Evolutionary conservation across 2,329 filamentous ascomycete species (phyloP).

Genomic region (Lasiodiplodia citricola): DNA sequence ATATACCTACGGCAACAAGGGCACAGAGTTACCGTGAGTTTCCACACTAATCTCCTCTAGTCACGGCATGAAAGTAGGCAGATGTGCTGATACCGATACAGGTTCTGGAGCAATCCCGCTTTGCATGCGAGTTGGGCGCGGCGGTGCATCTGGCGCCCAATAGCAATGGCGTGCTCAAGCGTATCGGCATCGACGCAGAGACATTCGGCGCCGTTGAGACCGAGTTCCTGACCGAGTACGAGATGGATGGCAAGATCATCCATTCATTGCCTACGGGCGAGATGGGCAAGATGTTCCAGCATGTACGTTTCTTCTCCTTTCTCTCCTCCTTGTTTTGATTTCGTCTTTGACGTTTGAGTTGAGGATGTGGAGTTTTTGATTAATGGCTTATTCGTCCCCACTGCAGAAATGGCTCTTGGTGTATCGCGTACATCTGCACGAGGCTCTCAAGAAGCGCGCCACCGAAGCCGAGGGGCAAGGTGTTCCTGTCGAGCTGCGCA

Average conservation of each 20-base stretch:
- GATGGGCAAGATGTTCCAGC: not conserved
- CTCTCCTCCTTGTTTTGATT: too few relatives aligned
- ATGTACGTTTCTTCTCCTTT: not conserved
- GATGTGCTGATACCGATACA: conserved; percentile 31
- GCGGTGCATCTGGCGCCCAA: conserved; percentile 68
- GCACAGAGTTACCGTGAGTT: conserved; percentile 48
- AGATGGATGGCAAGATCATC: conserved; percentile 2
- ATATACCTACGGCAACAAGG: conserved; percentile 60
- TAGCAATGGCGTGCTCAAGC: conserved; percentile 60
- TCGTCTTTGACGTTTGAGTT: not conserved
- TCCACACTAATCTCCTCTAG: not conserved
- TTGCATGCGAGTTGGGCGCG: conserved; percentile 63
- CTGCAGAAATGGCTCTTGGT: conserved; percentile 40
- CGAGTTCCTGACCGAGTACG: conserved; percentile 13
- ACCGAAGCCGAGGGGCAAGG: conserved; percentile 27
- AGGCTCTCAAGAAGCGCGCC: conserved; percentile 52
- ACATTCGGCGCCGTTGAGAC: conserved; percentile 39
- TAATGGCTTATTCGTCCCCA: not conserved
- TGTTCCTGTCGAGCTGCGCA: conserved; percentile 47
- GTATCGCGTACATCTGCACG: conserved; percentile 61
- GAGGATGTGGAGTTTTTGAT: not conserved
- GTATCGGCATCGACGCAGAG: conserved; percentile 51
- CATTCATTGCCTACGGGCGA: conserved; percentile 3
- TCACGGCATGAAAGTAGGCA: not conserved
- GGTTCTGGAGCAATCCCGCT: conserved; percentile 62